phyloP scores from a whole-genome alignment of 805 yeast species.

The Lipomyces mesembrius region DNA sequence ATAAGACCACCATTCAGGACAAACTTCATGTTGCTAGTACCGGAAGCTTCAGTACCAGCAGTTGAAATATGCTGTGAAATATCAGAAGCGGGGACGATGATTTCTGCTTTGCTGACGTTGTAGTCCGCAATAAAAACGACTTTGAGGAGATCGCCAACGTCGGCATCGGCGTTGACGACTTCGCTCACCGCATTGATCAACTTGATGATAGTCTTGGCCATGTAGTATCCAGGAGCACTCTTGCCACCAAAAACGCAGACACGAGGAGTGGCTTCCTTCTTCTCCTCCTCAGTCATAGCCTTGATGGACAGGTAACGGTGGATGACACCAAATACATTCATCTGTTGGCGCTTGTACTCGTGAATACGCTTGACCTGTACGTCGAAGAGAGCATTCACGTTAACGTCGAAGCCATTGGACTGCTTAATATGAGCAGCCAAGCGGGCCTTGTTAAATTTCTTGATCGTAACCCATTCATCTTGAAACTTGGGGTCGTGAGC shows the following conservation, averaged over 20 bases:
- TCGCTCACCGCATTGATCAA: constrained; percentile 79
- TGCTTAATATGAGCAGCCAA: constrained; percentile 69
- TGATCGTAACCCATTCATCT: constrained; percentile 70
- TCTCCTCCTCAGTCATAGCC: constrained; percentile 64
- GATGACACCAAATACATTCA: constrained; percentile 88
- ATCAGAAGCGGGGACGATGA: constrained; percentile 87
- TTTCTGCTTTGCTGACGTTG: constrained; percentile 92
- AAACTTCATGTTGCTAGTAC: constrained; percentile 95
- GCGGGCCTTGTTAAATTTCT: constrained; percentile 67
- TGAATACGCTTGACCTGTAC: constrained; percentile 94
- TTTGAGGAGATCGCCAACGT: constrained; percentile 74
- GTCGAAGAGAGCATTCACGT: constrained; percentile 78
- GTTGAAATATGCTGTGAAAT: constrained; percentile 92
- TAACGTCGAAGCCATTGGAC: constrained; percentile 67
- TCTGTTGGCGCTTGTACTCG: constrained; percentile 93
- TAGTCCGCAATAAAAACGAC: constrained; percentile 90
- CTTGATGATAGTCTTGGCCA: constrained; percentile 90
- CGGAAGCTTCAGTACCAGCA: constrained; percentile 96
- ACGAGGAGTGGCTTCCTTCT: constrained; percentile 68
- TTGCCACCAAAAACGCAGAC: constrained; percentile 90
- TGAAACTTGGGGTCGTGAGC: constrained; percentile 73
- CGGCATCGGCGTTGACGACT: constrained; percentile 78
- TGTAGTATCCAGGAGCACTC: constrained; percentile 96
- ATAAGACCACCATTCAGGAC: constrained; percentile 92
- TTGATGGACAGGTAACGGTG: constrained; percentile 80